These are phyloP conservation scores for Fraxinus americana DNA, from an alignment of 257 asterid species.

Conservation along the genomic window DNA sequence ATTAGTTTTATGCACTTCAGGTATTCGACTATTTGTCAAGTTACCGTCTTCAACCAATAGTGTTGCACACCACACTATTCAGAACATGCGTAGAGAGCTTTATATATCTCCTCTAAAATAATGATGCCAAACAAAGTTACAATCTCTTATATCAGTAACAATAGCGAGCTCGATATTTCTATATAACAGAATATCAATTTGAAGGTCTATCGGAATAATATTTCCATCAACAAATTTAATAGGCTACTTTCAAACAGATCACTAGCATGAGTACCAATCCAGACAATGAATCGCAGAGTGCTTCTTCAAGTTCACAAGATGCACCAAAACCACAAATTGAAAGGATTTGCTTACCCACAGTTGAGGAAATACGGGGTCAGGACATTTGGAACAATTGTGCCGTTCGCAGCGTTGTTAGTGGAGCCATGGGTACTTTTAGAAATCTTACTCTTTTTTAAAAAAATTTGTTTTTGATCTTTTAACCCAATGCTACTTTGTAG, in stretches of 20 bases:
- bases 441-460: neutral
- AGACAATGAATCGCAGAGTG: conserved; percentile 38
- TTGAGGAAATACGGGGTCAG: conserved; percentile 87
- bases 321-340: conserved; percentile 51
- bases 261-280: conserved; percentile 49
- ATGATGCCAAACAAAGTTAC: neutral
- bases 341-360: conserved; percentile 68
- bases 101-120: neutral
- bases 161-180: neutral
- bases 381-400: conserved; percentile 96
- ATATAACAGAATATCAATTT: neutral
- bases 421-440: conserved; percentile 76
- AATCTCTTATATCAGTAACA: neutral
- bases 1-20: conserved; percentile 10
- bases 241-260: conserved; percentile 15
- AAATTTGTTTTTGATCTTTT: conserved; percentile 15
- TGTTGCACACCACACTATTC: neutral
- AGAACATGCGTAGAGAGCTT: conserved; percentile 1
- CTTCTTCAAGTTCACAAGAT: conserved; percentile 48
- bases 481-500: conserved; percentile 43
- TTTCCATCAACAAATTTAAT: no score
- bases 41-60: neutral
- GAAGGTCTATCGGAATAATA: neutral
- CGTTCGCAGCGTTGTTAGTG: conserved; percentile 85
- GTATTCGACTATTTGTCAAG: conserved; percentile 11